Evolutionary conservation across 2,329 filamentous ascomycete species (phyloP).

Genomic region (Clarireedia sp.): DNA sequence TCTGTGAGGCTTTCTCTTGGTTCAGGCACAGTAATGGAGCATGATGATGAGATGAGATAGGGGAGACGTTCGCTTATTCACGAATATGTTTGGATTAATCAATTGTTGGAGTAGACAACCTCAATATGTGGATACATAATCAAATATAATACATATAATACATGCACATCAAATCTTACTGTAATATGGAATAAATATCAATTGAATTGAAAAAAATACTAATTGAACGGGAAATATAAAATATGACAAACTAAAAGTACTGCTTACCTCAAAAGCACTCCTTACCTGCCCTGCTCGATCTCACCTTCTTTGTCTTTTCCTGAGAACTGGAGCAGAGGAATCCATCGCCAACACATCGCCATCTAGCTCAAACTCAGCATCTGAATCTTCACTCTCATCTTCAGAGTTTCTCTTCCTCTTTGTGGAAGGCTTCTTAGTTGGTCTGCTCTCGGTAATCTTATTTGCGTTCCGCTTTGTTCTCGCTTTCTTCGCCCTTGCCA

Average conservation of each 20-base stretch:
- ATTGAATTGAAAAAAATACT: too few relatives aligned
- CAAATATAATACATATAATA: too few relatives aligned
- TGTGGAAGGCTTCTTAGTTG: not conserved
- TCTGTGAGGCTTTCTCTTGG: too few relatives aligned
- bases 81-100: too few relatives aligned
- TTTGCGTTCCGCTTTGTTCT: too few relatives aligned
- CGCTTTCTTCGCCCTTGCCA: not conserved
- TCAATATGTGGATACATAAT: too few relatives aligned
- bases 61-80: too few relatives aligned
- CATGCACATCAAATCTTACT: too few relatives aligned
- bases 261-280: not conserved
- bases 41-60: too few relatives aligned
- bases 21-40: too few relatives aligned
- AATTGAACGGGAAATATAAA: not conserved
- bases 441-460: not conserved
- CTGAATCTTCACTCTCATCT: not conserved
- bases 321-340: not conserved
- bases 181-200: too few relatives aligned
- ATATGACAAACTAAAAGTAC: not conserved
- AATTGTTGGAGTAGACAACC: too few relatives aligned
- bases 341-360: not conserved
- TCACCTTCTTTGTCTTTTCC: not conserved
- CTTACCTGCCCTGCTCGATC: not conserved
- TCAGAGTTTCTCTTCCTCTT: slow-evolving; percentile 1
- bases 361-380: not conserved